Evolutionary conservation across 169 alveolate genomes (phyloP).

Genomic region (Neospora caninum): DNA sequence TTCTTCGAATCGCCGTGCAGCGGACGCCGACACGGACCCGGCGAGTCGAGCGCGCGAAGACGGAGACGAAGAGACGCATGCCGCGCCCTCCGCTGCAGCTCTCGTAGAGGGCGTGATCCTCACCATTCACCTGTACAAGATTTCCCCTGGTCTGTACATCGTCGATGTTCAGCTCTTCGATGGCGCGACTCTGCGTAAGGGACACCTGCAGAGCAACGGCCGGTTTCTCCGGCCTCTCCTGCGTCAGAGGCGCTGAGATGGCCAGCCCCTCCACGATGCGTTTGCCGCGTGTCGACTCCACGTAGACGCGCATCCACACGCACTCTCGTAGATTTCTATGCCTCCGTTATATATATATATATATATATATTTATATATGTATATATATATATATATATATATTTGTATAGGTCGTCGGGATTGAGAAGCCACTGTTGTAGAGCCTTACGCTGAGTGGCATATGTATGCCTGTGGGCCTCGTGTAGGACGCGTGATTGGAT

Average conservation of each 20-base stretch:
- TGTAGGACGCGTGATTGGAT: too few relatives aligned
- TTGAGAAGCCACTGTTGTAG: too few relatives aligned
- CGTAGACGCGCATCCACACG: too few relatives aligned
- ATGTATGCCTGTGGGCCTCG: too few relatives aligned
- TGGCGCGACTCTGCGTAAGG: constrained; percentile 64
- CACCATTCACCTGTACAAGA: constrained; percentile 53
- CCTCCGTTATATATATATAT: too few relatives aligned
- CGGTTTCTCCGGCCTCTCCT: too few relatives aligned
- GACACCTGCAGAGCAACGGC: background rate
- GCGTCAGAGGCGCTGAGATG: too few relatives aligned
- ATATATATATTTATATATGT: background rate
- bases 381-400: background rate
- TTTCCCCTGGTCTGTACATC: constrained; percentile 63
- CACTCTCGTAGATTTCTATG: too few relatives aligned
- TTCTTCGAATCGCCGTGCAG: background rate
- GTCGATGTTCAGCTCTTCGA: constrained; percentile 72
- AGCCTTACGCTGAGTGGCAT: too few relatives aligned
- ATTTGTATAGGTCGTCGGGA: background rate
- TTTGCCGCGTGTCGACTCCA: too few relatives aligned
- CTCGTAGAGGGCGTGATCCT: constrained; percentile 45
- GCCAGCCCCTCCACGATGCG: too few relatives aligned
- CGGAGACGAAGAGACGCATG: background rate
- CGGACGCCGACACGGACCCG: background rate
- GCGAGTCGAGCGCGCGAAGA: background rate
- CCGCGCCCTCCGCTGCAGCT: background rate